These are phyloP conservation scores for Amauroascus niger DNA, from an alignment of 2,329 filamentous ascomycete genomes.

Conservation along the genomic window DNA sequence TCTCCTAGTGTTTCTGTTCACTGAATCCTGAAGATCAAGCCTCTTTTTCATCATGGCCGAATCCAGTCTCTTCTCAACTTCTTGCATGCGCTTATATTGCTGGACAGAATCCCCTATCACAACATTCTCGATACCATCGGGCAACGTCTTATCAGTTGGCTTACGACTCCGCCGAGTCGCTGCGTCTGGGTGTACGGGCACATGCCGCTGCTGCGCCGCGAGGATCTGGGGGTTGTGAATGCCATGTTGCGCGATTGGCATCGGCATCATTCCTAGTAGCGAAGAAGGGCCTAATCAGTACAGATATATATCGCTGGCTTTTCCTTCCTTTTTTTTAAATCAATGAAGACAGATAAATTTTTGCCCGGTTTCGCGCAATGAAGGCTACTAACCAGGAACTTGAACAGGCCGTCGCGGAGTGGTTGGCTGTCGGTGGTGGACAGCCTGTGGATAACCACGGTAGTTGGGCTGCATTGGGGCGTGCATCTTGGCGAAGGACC, in stretches of 20 bases:
- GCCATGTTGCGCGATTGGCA: constrained; percentile 31
- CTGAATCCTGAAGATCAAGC: constrained; percentile 75
- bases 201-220: constrained; percentile 28
- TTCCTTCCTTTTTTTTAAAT: too few species aligned
- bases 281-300: background rate
- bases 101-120: constrained; percentile 72
- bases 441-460: constrained; percentile 32
- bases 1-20: constrained; percentile 65
- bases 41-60: constrained; percentile 90
- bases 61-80: constrained; percentile 79
- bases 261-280: constrained; percentile 19
- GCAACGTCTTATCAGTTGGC: constrained; percentile 89
- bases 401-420: constrained; percentile 33
- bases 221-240: constrained; percentile 32
- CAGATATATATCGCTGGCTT: background rate
- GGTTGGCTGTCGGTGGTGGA: constrained; percentile 35
- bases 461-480: constrained; percentile 37
- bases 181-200: constrained; percentile 32
- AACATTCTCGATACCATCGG: constrained; percentile 76
- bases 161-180: constrained; percentile 75
- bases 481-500: constrained; percentile 22
- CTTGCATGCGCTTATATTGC: constrained; percentile 73
- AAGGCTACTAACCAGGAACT: constrained; percentile 27
- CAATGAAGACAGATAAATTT: background rate
- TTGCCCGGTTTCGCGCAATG: background rate